Evolutionary conservation across 2,329 filamentous ascomycete species (phyloP), one percentile per base, ranked within the genome.

Genomic region (Cryphonectria japonica): DNA sequence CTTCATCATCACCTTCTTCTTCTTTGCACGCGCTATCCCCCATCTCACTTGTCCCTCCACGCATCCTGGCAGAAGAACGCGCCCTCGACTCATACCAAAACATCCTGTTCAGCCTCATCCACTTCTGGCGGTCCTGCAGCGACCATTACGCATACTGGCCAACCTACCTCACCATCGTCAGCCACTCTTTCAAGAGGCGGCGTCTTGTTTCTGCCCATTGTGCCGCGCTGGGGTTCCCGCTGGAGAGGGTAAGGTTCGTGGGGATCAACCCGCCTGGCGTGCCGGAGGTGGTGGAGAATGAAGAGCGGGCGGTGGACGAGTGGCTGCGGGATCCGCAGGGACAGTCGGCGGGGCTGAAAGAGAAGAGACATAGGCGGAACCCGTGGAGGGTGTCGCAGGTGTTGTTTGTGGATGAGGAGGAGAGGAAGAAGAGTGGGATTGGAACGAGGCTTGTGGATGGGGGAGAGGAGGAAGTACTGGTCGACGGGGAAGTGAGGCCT

Each of bases 61-160:
- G 83, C 34, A 82, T 93, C 26, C 77, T 88, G 0, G 77, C 88
- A 2, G 94, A 97, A 77, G 86, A 90, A 11, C 85, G 87, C 69
- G 93, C 95, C 0, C 89, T 95, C 1, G 95, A 98, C 80, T 95
- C 92, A 1, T 95, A 93, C 77, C 91, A 94, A 78, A 97, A 97
- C 78, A 82, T 97, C 6, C 81, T 97, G 22, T 94, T 95, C 78
- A 92, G 91, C 16, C 83, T 97, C 2, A 75, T 84, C 22, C 78
- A 81, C 50, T 89, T 88, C 76, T 84, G 91, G 73, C 83, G 85
- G 3, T 50, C 57, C 11, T 67, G 61, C 32, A 39, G 61, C 29
- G 39, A 34, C 22, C 34, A 39, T 14, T n/a, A 39, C 16, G 88
- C 86, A 71, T 81, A 82, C 73, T 93, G 90, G 85, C 91, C 92